Evolutionary conservation across 441 rosid species (phyloP), one percentile per base, ranked within the genome.

Genomic region (Gossypium armourianum): DNA sequence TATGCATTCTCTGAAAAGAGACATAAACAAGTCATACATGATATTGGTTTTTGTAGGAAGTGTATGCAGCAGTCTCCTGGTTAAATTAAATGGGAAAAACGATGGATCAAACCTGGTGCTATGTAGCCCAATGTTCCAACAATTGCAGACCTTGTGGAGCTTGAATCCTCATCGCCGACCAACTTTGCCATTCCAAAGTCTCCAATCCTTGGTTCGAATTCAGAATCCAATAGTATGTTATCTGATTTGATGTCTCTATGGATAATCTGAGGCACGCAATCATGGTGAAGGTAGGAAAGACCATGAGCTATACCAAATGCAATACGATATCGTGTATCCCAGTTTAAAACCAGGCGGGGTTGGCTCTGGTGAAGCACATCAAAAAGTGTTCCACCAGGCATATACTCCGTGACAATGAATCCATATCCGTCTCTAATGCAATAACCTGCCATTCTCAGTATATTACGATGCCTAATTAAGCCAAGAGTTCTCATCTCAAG

Each of bases 101-200:
- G 4, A 23, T 49, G 45, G 17, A 13, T 19, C 70, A 19, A 52
- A 76, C 86, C 87, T 77, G 89, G 86, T 75, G 86, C 86, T n/a
- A 86, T 86, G 65, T 83, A 84, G 24, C 86, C 87, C 1, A 81
- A 69, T 12, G 89, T 82, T 73, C 85, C 86, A 0, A 73, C 82
- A 8, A 81, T 75, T n/a, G 62, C 63, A 3, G 86, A 86, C 78
- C 69, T 82, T 63, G 77, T 73, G 52, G 84, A 72, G 68, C 72
- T 67, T 2, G 75, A 75, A 69, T 77, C 72, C 29, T 80, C 69
- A 29, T 70, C 80, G 19, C 13, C n/a, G 28, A 82, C 70, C 54
- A 81, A 71, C 63, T 81, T 86, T 2, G 83, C 81, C 32, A 65
- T 72, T 45, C 89, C 83, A n/a, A 86, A 80, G 69, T 86, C 85